These are phyloP conservation scores for Solanum paucissectum DNA, from an alignment of 257 asterid species.

Conservation along the genomic window DNA sequence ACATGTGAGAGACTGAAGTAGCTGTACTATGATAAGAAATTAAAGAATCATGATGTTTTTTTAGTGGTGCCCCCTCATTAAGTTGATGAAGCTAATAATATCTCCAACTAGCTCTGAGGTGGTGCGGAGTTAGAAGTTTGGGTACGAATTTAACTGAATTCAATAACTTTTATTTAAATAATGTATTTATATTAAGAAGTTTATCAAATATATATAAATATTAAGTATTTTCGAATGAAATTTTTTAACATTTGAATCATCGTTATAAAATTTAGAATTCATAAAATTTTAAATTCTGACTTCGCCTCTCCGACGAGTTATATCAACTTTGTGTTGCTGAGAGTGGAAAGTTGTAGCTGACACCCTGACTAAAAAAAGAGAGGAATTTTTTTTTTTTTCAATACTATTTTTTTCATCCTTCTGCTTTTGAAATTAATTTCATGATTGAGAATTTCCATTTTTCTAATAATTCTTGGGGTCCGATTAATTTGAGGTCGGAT, in stretches of 20 bases:
- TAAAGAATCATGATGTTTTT: background rate
- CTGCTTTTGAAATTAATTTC: background rate
- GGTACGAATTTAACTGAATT: accelerated
- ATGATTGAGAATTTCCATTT: background rate
- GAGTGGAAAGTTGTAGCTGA: background rate
- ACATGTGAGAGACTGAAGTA: background rate
- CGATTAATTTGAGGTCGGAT: background rate
- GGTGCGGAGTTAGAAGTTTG: background rate
- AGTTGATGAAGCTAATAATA: background rate
- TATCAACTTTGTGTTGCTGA: background rate
- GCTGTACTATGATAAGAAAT: background rate
- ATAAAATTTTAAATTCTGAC: too few species aligned
- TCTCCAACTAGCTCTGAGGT: background rate
- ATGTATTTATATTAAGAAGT: too few species aligned
- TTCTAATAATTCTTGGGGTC: background rate
- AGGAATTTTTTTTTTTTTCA: background rate
- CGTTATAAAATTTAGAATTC: accelerated
- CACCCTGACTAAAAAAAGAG: background rate
- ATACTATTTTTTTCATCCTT: background rate
- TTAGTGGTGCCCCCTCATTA: background rate
- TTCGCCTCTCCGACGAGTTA: accelerated
- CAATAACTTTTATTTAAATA: accelerated
- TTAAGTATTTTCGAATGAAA: too few species aligned
- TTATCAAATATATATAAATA: too few species aligned
- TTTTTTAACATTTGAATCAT: too few species aligned